A percentile compares a stretch with the other conserved stretches of the same genome.
Evolutionary conservation across 129 eudicot species (phyloP).

Genomic region (Helichrysum umbraculigerum): DNA sequence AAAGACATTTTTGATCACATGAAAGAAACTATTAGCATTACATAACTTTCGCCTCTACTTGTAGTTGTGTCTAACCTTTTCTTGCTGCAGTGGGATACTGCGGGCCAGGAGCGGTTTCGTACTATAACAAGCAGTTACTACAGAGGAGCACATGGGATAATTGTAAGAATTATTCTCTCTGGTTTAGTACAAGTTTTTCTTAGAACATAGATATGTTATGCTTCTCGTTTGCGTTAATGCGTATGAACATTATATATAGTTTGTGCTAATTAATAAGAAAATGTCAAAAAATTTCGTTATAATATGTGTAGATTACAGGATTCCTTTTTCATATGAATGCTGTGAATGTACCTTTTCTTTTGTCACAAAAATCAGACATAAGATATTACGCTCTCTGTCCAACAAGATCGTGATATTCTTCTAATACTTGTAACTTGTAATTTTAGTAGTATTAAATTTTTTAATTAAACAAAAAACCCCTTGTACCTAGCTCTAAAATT

Average conservation of each 20-base stretch:
- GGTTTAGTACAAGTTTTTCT: too few relatives aligned
- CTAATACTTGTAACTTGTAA: background rate
- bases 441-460: background rate
- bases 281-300: background rate
- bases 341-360: background rate
- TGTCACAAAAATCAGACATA: background rate
- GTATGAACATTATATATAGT: too few relatives aligned
- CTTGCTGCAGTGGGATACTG: constrained; percentile 90
- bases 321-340: background rate
- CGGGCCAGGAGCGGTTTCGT: constrained; percentile 98
- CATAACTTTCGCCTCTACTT: constrained; percentile 2
- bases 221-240: too few relatives aligned
- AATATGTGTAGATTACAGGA: background rate
- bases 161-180: constrained; percentile 47
- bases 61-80: constrained; percentile 17
- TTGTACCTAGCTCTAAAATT: background rate
- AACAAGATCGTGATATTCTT: background rate
- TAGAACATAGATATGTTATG: too few relatives aligned
- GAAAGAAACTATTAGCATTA: too few relatives aligned
- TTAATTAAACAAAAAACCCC: background rate
- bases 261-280: background rate
- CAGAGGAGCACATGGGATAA: constrained; percentile 98
- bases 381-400: background rate
- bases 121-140: constrained; percentile 98
- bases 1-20: background rate